Percentiles rank a stretch among this genome's conserved stretches.
Evolutionary conservation across 306 rosid species (phyloP).

Genomic region (Lotus japonicus): DNA sequence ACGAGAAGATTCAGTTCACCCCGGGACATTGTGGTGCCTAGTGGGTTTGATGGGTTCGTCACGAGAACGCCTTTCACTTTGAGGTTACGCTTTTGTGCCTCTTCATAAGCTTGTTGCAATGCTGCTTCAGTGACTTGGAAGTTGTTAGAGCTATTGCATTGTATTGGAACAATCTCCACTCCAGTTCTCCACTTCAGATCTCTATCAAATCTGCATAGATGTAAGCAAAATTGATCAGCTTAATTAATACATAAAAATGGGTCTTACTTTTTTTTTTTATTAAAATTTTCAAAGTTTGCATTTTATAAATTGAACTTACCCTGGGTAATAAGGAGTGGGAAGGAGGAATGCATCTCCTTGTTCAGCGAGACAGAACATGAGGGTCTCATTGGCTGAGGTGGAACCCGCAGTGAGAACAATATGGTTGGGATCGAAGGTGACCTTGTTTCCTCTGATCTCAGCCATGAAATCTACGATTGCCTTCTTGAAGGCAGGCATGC

Average conservation of each 20-base stretch:
- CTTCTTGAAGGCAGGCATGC: slow-evolving; percentile 73
- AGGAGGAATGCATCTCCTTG: slow-evolving; percentile 71
- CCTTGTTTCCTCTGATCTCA: slow-evolving; percentile 62
- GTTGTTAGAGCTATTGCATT: slow-evolving; percentile 63
- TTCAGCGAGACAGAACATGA: slow-evolving; percentile 71
- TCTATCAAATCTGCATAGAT: slow-evolving; percentile 60
- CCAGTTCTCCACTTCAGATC: slow-evolving; percentile 85
- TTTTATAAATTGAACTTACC: slow-evolving; percentile 17
- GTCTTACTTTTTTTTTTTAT: too few species aligned
- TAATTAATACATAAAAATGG: too few species aligned
- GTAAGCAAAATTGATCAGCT: slow-evolving; percentile 18
- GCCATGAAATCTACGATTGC: slow-evolving; percentile 79
- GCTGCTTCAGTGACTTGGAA: slow-evolving; percentile 63
- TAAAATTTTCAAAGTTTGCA: too few species aligned
- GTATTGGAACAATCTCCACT: slow-evolving; percentile 74
- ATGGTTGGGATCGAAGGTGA: slow-evolving; percentile 56
- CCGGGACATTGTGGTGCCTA: slow-evolving; percentile 62
- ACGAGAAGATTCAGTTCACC: slow-evolving; percentile 54
- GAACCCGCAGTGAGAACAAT: slow-evolving; percentile 77
- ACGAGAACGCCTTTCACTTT: slow-evolving; percentile 75
- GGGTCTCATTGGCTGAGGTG: slow-evolving; percentile 79
- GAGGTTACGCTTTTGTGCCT: slow-evolving; percentile 43
- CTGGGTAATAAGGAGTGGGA: slow-evolving; percentile 86
- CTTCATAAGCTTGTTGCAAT: slow-evolving; percentile 43
- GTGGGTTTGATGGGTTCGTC: slow-evolving; percentile 90